Evolutionary conservation across 306 rosid genomes (phyloP).

Genomic region (Lupinus albus): DNA sequence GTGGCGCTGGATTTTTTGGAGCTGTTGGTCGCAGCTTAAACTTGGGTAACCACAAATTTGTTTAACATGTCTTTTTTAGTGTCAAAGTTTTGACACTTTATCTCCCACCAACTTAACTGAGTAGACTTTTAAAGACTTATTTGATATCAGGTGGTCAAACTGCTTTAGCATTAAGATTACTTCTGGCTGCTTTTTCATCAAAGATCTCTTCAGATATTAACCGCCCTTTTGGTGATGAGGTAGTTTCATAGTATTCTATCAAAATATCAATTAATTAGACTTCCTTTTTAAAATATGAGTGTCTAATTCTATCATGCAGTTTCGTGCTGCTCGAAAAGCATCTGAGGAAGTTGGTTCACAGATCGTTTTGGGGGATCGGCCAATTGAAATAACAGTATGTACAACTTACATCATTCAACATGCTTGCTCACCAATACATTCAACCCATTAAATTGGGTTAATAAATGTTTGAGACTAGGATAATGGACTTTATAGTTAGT

Average conservation of each 20-base stretch:
- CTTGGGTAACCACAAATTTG: conserved; percentile 59
- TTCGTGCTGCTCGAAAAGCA: conserved; percentile 82
- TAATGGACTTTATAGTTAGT: conserved; percentile 1
- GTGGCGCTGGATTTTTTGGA: conserved; percentile 80
- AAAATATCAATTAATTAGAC: background rate
- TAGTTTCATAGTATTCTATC: conserved; percentile 34
- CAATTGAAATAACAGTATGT: conserved; percentile 92
- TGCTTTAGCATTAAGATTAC: conserved; percentile 83
- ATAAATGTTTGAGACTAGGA: conserved; percentile 16
- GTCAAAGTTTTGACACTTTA: no score
- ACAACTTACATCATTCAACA: conserved; percentile 26
- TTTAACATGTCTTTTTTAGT: background rate
- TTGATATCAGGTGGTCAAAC: conserved; percentile 75
- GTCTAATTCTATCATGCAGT: conserved; percentile 55
- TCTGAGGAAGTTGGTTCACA: conserved; percentile 91
- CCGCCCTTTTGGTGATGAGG: conserved; percentile 94
- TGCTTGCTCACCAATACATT: background rate
- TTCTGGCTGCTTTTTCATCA: conserved; percentile 83
- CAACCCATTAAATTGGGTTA: background rate
- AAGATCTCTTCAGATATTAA: conserved; percentile 74
- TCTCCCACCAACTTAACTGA: no score
- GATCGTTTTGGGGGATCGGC: conserved; percentile 87
- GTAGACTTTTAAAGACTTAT: no score
- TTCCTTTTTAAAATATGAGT: background rate
- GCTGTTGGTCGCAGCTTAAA: conserved; percentile 89